Base-by-base conservation (phyloP, 2,329 filamentous ascomycete genomes). In the Exophiala calicioides region DNA sequence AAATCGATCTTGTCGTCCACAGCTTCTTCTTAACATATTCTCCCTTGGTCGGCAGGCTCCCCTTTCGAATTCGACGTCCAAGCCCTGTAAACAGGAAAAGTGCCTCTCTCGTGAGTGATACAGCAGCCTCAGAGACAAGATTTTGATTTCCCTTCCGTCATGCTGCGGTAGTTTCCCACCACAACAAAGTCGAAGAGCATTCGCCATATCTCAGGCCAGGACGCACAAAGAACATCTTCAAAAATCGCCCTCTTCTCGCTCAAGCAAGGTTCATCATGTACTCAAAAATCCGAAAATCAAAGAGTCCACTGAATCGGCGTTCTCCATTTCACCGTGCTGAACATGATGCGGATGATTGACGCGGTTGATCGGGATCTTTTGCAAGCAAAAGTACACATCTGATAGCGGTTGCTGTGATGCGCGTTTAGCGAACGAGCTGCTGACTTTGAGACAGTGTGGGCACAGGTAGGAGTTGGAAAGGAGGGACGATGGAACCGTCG, bases 171-270 rank as follows among this genome's bases (percentile, higher is more conserved):
- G 26, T 36, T 19, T 36, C 18, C 15, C 24, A 27, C 24, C 12
- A 34, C 61, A n/a, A 35, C 60, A 58, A 53, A 34, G 43, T 60
- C 44, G 60, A 64, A 58, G 65, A 62, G 61, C 60, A 55, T 55
- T 57, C 50, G 51, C 51, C 49, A 37, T 62, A 53, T 57, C 64
- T 61, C 64, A 65, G 68, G 80, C 80, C 76, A 64, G 76, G 83
- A 78, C 88, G 88, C 79, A 86, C 88, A 95, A 96, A 95, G 81
- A 71, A 90, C 88, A 84, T 94, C 88, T 78, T 76, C 78, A 95
- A 96, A 96, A 95, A 82, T 81, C 88, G 88, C 81, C 80, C 76
- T 68, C 67, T 62, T 72, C 72, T 68, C 65, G 58, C 61, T 29
- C 57, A 58, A 52, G 62, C 64, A 65, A 63, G 64, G 60, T 46